Evolutionary conservation across 257 asterid species (phyloP).

Genomic region (Ballota nigra): DNA sequence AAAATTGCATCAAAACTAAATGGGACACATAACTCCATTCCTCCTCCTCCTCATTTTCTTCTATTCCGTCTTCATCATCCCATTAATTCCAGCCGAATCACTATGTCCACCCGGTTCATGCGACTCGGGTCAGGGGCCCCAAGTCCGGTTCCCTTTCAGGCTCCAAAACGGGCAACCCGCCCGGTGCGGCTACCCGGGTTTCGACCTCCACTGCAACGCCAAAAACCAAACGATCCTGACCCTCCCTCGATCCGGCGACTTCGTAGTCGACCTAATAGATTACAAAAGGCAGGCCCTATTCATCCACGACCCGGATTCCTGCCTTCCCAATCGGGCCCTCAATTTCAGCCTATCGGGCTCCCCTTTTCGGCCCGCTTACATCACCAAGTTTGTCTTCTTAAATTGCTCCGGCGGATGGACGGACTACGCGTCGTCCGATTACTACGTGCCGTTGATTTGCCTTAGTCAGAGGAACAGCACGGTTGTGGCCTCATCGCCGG

Average conservation of each 20-base stretch:
- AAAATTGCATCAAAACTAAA: neutral
- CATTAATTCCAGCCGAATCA: neutral
- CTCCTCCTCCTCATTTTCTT: constrained; percentile 10
- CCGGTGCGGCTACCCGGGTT: constrained; percentile 61
- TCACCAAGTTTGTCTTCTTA: constrained; percentile 15
- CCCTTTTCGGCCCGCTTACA: constrained; percentile 24
- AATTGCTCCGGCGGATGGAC: constrained; percentile 43
- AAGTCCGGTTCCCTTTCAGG: constrained; percentile 67
- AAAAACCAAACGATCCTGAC: constrained; percentile 36
- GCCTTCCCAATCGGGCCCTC: constrained; percentile 42
- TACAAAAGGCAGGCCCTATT: constrained; percentile 34
- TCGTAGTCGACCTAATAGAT: constrained; percentile 43
- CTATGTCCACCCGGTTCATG: constrained; percentile 47
- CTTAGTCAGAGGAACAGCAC: constrained; percentile 25
- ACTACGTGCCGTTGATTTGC: constrained; percentile 32
- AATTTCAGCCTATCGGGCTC: constrained; percentile 40
- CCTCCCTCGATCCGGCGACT: constrained; percentile 59
- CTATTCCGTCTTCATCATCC: constrained; percentile 6
- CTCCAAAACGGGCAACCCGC: constrained; percentile 27
- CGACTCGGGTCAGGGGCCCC: constrained; percentile 31
- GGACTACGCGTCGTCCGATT: neutral
- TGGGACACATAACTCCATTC: constrained; percentile 7
- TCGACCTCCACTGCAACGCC: constrained; percentile 58
- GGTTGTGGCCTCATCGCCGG: constrained; percentile 25
- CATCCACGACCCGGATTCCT: constrained; percentile 46